Evolutionary conservation across 2,329 filamentous ascomycete genomes (phyloP).

Genomic region (Penicillium decumbens): DNA sequence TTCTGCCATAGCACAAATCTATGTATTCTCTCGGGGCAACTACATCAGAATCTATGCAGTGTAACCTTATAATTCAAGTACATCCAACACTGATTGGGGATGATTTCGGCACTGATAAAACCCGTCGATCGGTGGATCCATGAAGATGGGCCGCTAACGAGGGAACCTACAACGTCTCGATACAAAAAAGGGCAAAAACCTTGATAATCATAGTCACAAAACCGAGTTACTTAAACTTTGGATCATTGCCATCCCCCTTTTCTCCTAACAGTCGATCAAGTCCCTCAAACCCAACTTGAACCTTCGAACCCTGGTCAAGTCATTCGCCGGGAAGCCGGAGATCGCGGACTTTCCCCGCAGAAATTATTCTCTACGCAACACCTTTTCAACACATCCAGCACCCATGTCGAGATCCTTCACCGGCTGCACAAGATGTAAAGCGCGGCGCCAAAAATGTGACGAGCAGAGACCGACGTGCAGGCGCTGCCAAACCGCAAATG

Average conservation of each 20-base stretch:
- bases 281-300: background rate
- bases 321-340: conserved; percentile 16
- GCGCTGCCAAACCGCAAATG: conserved; percentile 37
- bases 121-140: conserved; percentile 19
- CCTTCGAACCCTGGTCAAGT: background rate
- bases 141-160: conserved; percentile 22
- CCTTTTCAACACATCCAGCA: conserved; percentile 8
- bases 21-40: conserved; percentile 10
- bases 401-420: conserved; percentile 41
- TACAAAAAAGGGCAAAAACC: background rate
- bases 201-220: background rate
- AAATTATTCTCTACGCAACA: conserved; percentile 12
- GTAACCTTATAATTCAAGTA: background rate
- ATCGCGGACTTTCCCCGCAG: conserved; percentile 19
- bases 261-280: background rate
- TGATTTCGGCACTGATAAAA: conserved; percentile 1
- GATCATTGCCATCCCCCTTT: background rate
- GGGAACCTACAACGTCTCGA: background rate
- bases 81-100: background rate
- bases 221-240: background rate
- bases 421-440: conserved; percentile 44
- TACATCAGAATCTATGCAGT: background rate
- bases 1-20: conserved; percentile 22
- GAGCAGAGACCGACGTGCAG: conserved; percentile 41
- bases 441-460: conserved; percentile 45